Percentiles rank a stretch among this genome's conserved stretches.
Conservation (phyloP, 2,329 filamentous ascomycete genomes). For the Dactylellina leptospora region DNA sequence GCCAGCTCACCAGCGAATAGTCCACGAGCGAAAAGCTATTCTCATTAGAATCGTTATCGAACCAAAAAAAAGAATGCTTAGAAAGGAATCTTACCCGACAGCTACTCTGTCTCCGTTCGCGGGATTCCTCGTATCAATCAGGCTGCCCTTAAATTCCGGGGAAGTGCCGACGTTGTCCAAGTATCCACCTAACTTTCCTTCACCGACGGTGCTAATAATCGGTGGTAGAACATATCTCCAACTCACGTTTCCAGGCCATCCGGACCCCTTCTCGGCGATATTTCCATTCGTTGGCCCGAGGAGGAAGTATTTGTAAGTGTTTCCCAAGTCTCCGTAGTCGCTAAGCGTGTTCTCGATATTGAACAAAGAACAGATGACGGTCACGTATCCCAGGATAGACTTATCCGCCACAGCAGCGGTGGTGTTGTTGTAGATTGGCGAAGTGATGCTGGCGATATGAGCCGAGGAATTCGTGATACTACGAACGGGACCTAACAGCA, state of each 20-base stretch:
- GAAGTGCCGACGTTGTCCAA: constrained; percentile 21
- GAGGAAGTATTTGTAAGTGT: constrained; percentile 40
- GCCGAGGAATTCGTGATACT: constrained; percentile 37
- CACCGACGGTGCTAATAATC: constrained; percentile 15
- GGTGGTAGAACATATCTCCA: constrained; percentile 50
- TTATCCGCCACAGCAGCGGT: constrained; percentile 34
- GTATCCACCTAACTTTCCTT: constrained; percentile 39
- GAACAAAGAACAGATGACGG: constrained; percentile 36
- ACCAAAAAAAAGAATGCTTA: background rate
- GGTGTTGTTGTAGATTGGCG: constrained; percentile 51
- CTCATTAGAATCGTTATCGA: background rate
- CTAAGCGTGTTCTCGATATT: constrained; percentile 38
- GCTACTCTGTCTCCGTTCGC: constrained; percentile 33
- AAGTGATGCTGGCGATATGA: constrained; percentile 35
- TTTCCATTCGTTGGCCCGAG: constrained; percentile 33
- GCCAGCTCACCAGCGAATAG: constrained; percentile 76
- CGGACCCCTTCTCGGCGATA: constrained; percentile 18
- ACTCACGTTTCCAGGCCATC: constrained; percentile 48
- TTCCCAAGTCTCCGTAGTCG: constrained; percentile 30
- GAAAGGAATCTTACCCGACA: constrained; percentile 21
- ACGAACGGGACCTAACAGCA: constrained; percentile 35
- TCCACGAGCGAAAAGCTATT: constrained; percentile 19
- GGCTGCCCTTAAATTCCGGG: constrained; percentile 10
- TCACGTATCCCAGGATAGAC: constrained; percentile 47
- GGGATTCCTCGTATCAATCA: constrained; percentile 39